Evolutionary conservation across 371 early-diverging fungal species (phyloP).

Genomic region (Haplosporangium sp.): DNA sequence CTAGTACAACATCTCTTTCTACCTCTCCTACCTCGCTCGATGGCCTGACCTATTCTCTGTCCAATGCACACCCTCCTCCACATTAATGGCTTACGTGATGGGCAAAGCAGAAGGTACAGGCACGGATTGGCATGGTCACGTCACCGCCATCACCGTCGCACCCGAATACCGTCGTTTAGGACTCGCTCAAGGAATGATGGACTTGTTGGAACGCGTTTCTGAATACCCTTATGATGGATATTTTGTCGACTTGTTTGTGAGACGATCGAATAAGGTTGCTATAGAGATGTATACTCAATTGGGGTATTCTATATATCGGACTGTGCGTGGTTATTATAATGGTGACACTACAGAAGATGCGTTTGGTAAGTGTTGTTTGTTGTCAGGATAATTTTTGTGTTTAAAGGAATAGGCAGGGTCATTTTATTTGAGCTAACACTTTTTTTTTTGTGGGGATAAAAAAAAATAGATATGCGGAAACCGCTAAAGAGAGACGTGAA

Average conservation of each 20-base stretch:
- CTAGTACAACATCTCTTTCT: constrained; percentile 94
- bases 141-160: constrained; percentile 97
- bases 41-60: constrained; percentile 96
- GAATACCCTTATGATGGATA: constrained; percentile 92
- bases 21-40: constrained; percentile 90
- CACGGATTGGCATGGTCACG: constrained; percentile 97
- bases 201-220: constrained; percentile 91
- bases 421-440: neutral
- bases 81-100: constrained; percentile 95
- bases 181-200: constrained; percentile 93
- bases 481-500: constrained; percentile 82
- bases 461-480: constrained; percentile 86
- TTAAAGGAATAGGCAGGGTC: neutral
- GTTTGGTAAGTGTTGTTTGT: constrained; percentile 70
- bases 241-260: constrained; percentile 98
- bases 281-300: constrained; percentile 95
- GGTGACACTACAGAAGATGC: constrained; percentile 85
- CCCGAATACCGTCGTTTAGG: constrained; percentile 96
- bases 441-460: neutral
- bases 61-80: constrained; percentile 80
- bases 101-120: constrained; percentile 96
- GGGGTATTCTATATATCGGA: constrained; percentile 94
- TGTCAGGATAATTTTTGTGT: no score
- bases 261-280: constrained; percentile 95
- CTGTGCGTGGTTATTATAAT: constrained; percentile 94